Evolutionary conservation across 495 filamentous ascomycete genomes (phyloP).

Genomic region (Melanomma pulvis-pyrius): DNA sequence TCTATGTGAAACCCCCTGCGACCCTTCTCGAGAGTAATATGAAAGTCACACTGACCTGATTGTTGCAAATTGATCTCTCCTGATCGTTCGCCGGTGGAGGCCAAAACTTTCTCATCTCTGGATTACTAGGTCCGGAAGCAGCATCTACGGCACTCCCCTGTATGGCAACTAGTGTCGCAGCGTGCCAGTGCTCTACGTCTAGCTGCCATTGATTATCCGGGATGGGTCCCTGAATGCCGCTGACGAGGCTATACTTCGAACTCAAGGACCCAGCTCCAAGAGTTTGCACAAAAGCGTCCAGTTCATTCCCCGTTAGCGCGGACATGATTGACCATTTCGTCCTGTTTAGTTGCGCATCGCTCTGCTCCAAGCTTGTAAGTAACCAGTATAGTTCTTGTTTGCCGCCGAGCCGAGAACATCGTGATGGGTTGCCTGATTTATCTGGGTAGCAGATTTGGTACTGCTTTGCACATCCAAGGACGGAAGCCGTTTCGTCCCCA

Average conservation of each 20-base stretch:
- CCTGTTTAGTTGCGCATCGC: too few relatives aligned
- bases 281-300: neutral
- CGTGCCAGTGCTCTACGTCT: constrained; percentile 16
- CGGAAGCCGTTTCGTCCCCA: constrained; percentile 3
- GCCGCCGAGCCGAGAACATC: constrained; percentile 13
- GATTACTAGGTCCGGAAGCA: neutral
- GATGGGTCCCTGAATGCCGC: constrained; percentile 8
- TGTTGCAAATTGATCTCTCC: too few relatives aligned
- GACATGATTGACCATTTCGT: too few relatives aligned
- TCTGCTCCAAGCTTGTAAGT: too few relatives aligned
- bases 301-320: too few relatives aligned
- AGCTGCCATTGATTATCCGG: constrained; percentile 28
- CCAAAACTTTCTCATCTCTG: too few relatives aligned
- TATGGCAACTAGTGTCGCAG: constrained; percentile 3
- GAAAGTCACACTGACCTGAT: too few relatives aligned
- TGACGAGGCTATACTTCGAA: neutral
- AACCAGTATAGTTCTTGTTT: too few relatives aligned
- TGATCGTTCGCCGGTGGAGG: too few relatives aligned
- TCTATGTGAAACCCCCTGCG: too few relatives aligned
- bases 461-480: constrained; percentile 14
- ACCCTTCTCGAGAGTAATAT: too few relatives aligned
- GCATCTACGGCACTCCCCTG: neutral
- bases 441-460: constrained; percentile 26
- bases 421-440: neutral
- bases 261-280: neutral